Evolutionary conservation across 176 grass and related monocot species (phyloP).

Genomic region (Oryza meridionalis): DNA sequence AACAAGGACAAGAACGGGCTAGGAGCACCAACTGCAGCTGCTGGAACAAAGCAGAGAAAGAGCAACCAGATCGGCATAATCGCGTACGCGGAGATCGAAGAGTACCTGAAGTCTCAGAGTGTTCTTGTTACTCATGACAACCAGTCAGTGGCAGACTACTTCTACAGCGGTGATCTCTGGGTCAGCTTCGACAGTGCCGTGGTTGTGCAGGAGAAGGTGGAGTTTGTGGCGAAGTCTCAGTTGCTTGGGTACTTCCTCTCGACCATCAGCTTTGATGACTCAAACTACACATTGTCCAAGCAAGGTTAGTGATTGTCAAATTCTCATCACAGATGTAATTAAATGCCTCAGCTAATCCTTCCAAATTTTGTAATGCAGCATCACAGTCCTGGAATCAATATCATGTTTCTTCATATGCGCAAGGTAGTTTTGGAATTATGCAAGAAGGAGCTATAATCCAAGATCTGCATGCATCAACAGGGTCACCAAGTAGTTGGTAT

Average conservation of each 20-base stretch:
- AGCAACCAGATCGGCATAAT: conserved; percentile 74
- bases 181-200: conserved; percentile 63
- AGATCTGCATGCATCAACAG: conserved; percentile 31
- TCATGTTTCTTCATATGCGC: conserved; percentile 34
- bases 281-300: conserved; percentile 55
- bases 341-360: background rate
- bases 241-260: conserved; percentile 83
- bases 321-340: background rate
- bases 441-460: conserved; percentile 43
- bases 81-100: conserved; percentile 63
- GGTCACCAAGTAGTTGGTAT: conserved; percentile 13
- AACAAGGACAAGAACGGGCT: conserved; percentile 73
- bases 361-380: conserved; percentile 48
- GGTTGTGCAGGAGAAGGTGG: conserved; percentile 60
- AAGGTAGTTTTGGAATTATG: conserved; percentile 37
- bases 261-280: conserved; percentile 72
- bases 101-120: conserved; percentile 35
- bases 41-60: conserved; percentile 64
- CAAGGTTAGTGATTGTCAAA: conserved; percentile 47
- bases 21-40: conserved; percentile 59
- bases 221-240: conserved; percentile 49
- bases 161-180: conserved; percentile 61
- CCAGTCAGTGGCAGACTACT: conserved; percentile 57
- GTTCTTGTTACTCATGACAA: conserved; percentile 52
- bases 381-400: conserved; percentile 52